Base-by-base conservation (phyloP, 129 eudicot genomes). In the Saposhnikovia divaricata region DNA sequence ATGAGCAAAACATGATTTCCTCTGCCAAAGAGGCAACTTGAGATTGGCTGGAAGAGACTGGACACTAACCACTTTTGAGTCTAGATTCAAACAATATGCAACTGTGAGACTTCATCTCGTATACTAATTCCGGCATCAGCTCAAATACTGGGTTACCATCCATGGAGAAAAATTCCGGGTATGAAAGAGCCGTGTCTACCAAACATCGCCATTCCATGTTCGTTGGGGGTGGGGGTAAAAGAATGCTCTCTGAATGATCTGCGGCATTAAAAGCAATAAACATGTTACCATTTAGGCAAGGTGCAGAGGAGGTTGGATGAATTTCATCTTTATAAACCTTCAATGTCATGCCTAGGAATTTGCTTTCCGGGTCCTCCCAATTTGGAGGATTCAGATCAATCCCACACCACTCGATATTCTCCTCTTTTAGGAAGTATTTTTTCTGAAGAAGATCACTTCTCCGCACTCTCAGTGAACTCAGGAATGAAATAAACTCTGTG, bases 341-440 rank as follows among this genome's bases (percentile, higher is more conserved):
- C 79, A 96, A 75, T 74, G 85, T 82, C 91, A 89, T 78, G 48
- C 97, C 97, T 21, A 96, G 79, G 77, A 89, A 92, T 82, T 84
- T 96, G 85, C 88, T 82, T 6, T 89, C 75, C 1, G 90, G 88
- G 81, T 90, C 98, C 75, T 92, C 96, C 99, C 99, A 96, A 40
- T 23, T 85, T n/a, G 99, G 99, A 2, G 89, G 88, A 79, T 88
- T 82, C 39, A 81, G 79, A 69, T 90, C 79, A 4, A 74, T 81
- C 59, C 92, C 92, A 78, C 78, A 83, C 99, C 99, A 96, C 21
- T 80, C 88, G 2, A 96, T 92, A 66, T 78, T 88, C 76, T 96
- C 97, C 75, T 82, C 93, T 76, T 87, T 85, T 66, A 88, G 74
- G 82, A 90, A 96, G 70, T 78, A 86, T 84, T 72, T 80, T 51